phyloP scores from a whole-genome alignment of 306 rosid species.

The Hippophae rhamnoides region DNA sequence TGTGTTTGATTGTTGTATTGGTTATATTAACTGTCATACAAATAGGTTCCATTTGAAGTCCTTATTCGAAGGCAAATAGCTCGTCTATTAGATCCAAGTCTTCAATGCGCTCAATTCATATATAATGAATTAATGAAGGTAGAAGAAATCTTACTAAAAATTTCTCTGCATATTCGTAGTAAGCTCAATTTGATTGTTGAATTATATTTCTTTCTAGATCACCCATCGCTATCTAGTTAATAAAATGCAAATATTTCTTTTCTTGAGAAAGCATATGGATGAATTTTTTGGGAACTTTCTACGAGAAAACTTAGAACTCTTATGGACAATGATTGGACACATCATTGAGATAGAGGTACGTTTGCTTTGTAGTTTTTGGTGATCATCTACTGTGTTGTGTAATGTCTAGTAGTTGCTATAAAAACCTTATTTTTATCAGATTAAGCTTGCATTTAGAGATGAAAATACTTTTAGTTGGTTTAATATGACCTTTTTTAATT shows the following conservation, averaged over 20 bases:
- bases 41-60: constrained; percentile 89
- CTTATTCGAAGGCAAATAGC: constrained; percentile 87
- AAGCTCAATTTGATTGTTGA: constrained; percentile 11
- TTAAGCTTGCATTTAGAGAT: no score
- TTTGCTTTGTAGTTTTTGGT: no score
- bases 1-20: neutral
- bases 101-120: constrained; percentile 93
- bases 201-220: constrained; percentile 47
- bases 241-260: constrained; percentile 86
- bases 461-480: no score
- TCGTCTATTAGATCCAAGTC: constrained; percentile 98
- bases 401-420: no score
- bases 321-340: constrained; percentile 86
- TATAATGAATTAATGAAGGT: constrained; percentile 88
- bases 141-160: constrained; percentile 1
- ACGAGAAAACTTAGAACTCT: constrained; percentile 88
- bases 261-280: constrained; percentile 85
- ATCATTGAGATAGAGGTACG: constrained; percentile 92
- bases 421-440: no score
- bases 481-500: no score
- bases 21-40: constrained; percentile 15
- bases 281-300: constrained; percentile 83
- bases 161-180: constrained; percentile 7
- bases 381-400: no score
- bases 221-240: constrained; percentile 76